These are phyloP conservation scores for Cryptosporidium bovis DNA, from an alignment of 169 alveolate species.

Conservation along the genomic window DNA sequence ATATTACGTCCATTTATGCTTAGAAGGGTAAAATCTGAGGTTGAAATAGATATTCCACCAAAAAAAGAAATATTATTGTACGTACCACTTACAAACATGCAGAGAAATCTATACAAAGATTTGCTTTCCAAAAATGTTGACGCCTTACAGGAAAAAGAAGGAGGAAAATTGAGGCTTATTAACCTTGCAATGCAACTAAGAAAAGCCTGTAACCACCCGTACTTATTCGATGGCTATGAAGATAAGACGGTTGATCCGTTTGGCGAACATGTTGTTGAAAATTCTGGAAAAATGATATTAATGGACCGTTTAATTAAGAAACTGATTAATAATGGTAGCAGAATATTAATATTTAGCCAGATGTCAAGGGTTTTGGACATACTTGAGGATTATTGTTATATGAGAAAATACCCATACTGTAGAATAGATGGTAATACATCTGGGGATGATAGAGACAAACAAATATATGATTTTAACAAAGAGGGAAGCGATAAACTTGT, in stretches of 20 bases:
- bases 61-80: constrained; percentile 90
- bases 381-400: constrained; percentile 93
- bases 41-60: constrained; percentile 95
- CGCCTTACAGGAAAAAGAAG: constrained; percentile 77
- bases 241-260: constrained; percentile 86
- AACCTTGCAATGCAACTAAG: constrained; percentile 98
- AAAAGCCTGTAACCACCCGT: constrained; percentile 98
- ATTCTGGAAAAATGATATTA: constrained; percentile 91
- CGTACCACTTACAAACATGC: constrained; percentile 94
- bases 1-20: constrained; percentile 97
- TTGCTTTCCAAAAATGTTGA: constrained; percentile 85
- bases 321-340: constrained; percentile 81
- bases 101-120: constrained; percentile 91
- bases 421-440: constrained; percentile 98
- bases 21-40: constrained; percentile 97
- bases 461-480: constrained; percentile 90
- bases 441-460: constrained; percentile 93
- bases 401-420: constrained; percentile 92
- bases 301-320: constrained; percentile 89
- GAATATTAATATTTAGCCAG: constrained; percentile 91
- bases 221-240: constrained; percentile 91
- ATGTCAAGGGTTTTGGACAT: constrained; percentile 94
- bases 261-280: constrained; percentile 91
- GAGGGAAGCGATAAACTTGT: constrained; percentile 91
- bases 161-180: constrained; percentile 92